Percentiles rank a stretch among this genome's conserved stretches.
Conservation (phyloP, 2,329 filamentous ascomycete species). For the Aspergillus calidoustus region DNA sequence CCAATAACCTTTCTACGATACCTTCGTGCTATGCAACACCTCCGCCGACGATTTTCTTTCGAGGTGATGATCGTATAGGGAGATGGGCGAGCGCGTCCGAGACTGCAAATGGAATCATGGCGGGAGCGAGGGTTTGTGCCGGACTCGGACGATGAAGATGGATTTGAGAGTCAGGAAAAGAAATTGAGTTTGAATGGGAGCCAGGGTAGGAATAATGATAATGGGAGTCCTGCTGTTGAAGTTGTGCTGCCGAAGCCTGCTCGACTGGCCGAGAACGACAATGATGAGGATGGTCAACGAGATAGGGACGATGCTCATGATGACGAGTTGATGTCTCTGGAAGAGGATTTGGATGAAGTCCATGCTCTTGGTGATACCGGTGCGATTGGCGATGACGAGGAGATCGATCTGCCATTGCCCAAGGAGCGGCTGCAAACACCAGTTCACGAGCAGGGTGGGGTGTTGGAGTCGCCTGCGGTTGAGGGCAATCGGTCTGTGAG, state of each 20-base stretch:
- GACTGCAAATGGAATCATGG: constrained; percentile 53
- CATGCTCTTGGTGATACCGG: not conserved
- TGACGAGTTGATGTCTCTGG: not conserved
- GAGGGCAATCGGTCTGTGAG: not conserved
- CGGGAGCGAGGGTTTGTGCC: constrained; percentile 56
- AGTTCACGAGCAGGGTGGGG: not conserved
- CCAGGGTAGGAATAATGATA: constrained; percentile 13
- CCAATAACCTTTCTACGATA: not conserved
- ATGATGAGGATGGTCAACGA: too few species aligned
- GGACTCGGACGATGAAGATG: constrained; percentile 55
- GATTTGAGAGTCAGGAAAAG: constrained; percentile 41
- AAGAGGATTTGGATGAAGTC: not conserved
- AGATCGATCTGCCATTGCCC: constrained; percentile 5
- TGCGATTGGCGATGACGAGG: not conserved
- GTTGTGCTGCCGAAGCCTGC: not conserved
- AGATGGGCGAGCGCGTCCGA: constrained; percentile 41
- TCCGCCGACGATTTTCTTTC: not conserved
- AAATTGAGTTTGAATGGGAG: constrained; percentile 9
- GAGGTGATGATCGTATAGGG: constrained; percentile 35
- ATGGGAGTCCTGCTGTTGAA: constrained; percentile 16
- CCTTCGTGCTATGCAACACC: not conserved
- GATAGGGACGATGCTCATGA: not conserved
- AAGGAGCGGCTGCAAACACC: not conserved
- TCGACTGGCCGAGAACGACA: not conserved
- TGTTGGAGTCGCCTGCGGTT: not conserved